These are phyloP conservation scores for Chenopodium formosanum DNA, from an alignment of 148 eudicot genomes.

Conservation along the genomic window DNA sequence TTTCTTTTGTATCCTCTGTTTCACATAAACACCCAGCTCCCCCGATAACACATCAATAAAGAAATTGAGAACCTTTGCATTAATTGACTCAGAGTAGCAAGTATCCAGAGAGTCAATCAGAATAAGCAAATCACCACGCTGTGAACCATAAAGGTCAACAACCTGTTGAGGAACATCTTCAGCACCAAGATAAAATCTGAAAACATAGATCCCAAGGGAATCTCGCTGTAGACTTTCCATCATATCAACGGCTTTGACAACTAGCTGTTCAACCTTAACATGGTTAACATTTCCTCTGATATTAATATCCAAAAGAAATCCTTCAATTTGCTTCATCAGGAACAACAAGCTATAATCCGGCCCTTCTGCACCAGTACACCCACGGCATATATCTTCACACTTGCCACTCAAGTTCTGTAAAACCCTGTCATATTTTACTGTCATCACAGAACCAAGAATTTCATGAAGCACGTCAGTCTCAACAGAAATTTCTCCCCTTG, in stretches of 20 bases:
- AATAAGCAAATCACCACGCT: constrained; percentile 70
- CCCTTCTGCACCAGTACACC: constrained; percentile 48
- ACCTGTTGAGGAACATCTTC: constrained; percentile 48
- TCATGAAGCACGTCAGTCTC: constrained; percentile 52
- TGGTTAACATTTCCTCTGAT: constrained; percentile 33
- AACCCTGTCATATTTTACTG: constrained; percentile 66
- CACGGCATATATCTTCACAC: constrained; percentile 57
- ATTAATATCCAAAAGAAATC: constrained; percentile 46
- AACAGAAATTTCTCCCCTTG: constrained; percentile 32
- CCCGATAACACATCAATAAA: constrained; percentile 65
- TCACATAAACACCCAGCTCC: constrained; percentile 52
- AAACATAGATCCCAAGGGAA: constrained; percentile 42
- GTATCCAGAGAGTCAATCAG: constrained; percentile 72
- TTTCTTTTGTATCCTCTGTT: constrained; percentile 56
- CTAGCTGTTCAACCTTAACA: constrained; percentile 54
- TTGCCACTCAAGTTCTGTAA: constrained; percentile 55
- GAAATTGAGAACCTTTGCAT: constrained; percentile 77
- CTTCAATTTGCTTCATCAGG: constrained; percentile 70
- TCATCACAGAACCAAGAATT: constrained; percentile 70
- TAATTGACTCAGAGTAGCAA: constrained; percentile 66
- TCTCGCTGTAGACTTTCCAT: constrained; percentile 63
- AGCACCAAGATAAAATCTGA: constrained; percentile 64
- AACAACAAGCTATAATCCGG: constrained; percentile 66
- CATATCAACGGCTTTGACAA: constrained; percentile 61
- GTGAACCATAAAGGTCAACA: constrained; percentile 61